A percentile compares a stretch with the other conserved stretches of the same genome.
phyloP scores from a whole-genome alignment of 257 asterid species.

The Jasminum sambac region DNA sequence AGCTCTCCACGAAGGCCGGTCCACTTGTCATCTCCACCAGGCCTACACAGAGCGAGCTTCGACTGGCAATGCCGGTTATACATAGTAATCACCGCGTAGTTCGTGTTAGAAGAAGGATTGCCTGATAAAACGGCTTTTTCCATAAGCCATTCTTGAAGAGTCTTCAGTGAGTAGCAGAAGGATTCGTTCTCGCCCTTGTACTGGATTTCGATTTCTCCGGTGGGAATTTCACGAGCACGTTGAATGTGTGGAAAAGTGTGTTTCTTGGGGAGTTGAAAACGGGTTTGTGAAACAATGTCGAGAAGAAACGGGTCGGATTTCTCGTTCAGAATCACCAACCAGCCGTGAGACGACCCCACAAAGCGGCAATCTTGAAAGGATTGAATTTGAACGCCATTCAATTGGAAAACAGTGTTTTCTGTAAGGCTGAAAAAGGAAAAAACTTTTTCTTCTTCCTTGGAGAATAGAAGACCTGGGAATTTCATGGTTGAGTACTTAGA shows the following conservation, averaged over 20 bases:
- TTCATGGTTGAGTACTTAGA: background rate
- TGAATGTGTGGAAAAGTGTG: background rate
- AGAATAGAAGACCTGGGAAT: background rate
- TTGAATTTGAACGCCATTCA: background rate
- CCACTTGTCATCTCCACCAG: no score
- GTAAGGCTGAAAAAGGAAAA: background rate
- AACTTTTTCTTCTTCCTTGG: background rate
- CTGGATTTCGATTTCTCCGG: background rate
- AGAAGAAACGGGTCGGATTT: background rate
- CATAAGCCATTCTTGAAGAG: no score
- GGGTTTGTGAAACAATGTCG: background rate
- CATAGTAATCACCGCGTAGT: background rate
- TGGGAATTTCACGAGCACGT: background rate
- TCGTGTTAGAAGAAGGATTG: background rate
- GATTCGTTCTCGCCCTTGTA: background rate
- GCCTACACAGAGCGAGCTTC: no score
- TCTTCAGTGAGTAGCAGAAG: background rate
- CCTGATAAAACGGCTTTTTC: no score
- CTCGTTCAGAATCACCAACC: slow-evolving; percentile 16
- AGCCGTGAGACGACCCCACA: slow-evolving; percentile 23
- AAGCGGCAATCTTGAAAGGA: background rate
- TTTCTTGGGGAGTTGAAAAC: slow-evolving; percentile 12
- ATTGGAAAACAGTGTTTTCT: background rate
- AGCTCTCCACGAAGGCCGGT: no score
- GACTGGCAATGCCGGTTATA: no score